Evolutionary conservation across 805 yeast genomes (phyloP).

Genomic region (Cyberlindnera maclurae): DNA sequence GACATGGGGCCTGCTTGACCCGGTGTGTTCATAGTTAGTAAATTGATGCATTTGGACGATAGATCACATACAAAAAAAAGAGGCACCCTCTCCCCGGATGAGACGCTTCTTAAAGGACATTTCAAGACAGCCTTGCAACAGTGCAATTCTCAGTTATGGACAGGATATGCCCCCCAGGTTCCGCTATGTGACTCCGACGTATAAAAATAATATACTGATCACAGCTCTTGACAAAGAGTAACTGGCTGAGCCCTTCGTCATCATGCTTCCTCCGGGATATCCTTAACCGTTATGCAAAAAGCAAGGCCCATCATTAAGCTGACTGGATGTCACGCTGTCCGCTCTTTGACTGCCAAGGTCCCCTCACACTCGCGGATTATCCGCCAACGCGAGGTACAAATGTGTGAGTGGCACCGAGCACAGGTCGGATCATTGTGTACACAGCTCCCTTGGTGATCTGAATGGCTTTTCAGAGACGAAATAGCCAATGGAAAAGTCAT

Average conservation of each 20-base stretch:
- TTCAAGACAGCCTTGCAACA: too few relatives aligned
- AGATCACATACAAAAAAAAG: constrained; percentile 1
- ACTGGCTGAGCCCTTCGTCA: constrained; percentile 20
- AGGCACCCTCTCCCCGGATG: constrained; percentile 11
- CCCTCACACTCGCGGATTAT: too few relatives aligned
- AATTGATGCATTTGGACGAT: not conserved
- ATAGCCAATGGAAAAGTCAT: constrained; percentile 2
- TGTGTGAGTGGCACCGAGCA: not conserved
- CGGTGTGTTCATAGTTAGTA: constrained; percentile 11
- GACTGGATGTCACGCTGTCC: too few relatives aligned
- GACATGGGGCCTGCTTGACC: constrained; percentile 41
- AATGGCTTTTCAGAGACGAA: constrained; percentile 1
- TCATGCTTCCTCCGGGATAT: too few relatives aligned
- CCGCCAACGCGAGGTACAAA: not conserved
- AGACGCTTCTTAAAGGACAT: constrained; percentile 1
- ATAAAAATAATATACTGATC: constrained; percentile 17
- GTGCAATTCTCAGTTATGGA: too few relatives aligned
- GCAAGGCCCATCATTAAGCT: too few relatives aligned
- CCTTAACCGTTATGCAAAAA: too few relatives aligned
- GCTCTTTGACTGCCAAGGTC: too few relatives aligned
- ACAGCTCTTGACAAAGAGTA: constrained; percentile 9
- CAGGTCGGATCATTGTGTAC: constrained; percentile 13
- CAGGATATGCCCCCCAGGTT: too few relatives aligned
- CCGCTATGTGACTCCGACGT: constrained; percentile 18
- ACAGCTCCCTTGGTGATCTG: constrained; percentile 5